phyloP scores from a whole-genome alignment of 148 eudicot genomes.

The Agrostemma githago region DNA sequence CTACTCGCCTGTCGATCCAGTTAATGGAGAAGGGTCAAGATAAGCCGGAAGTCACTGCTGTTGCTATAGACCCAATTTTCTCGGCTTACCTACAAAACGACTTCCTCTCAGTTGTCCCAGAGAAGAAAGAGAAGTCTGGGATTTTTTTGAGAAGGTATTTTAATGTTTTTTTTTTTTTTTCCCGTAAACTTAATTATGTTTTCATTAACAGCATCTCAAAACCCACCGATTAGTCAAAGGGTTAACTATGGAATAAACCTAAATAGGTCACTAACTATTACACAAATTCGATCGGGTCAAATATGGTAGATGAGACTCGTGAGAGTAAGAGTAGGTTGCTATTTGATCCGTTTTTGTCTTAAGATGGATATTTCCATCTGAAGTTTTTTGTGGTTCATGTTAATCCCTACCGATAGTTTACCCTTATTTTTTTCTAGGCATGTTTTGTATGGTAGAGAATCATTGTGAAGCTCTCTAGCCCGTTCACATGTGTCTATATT shows the following conservation, averaged over 20 bases:
- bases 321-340: too few species aligned
- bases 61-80: slow-evolving; percentile 60
- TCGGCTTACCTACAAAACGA: slow-evolving; percentile 55
- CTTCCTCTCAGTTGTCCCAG: slow-evolving; percentile 44
- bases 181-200: background rate
- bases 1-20: slow-evolving; percentile 64
- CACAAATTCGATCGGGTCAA: too few species aligned
- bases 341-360: too few species aligned
- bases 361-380: too few species aligned
- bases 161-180: slow-evolving; percentile 3
- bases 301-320: too few species aligned
- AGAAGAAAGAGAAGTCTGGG: slow-evolving; percentile 43
- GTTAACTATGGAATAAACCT: background rate
- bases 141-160: slow-evolving; percentile 63
- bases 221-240: background rate
- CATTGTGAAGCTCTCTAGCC: background rate
- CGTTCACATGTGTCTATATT: background rate
- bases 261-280: background rate
- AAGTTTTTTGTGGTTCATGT: background rate
- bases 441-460: background rate
- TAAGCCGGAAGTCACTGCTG: slow-evolving; percentile 61
- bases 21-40: slow-evolving; percentile 62
- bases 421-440: background rate
- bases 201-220: background rate
- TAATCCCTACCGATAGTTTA: background rate